Percentiles rank a stretch among this genome's conserved stretches.
phyloP scores from a whole-genome alignment of 805 yeast species.

The Candida ascalaphidarum region DNA sequence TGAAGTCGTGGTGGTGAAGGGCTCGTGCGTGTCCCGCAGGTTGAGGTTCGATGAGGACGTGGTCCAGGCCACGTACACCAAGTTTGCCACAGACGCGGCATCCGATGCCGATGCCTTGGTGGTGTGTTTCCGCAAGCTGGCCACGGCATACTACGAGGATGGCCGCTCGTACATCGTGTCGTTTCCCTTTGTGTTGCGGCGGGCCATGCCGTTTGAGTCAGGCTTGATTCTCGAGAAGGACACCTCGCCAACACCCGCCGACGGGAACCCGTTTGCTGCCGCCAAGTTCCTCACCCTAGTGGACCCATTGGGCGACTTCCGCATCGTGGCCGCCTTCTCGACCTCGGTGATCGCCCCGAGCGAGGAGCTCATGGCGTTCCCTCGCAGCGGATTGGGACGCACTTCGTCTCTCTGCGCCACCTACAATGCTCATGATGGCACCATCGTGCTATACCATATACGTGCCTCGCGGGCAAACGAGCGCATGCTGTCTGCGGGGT shows the following conservation, averaged over 20 bases:
- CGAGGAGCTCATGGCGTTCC: constrained; percentile 53
- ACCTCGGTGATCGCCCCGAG: constrained; percentile 52
- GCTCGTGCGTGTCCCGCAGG: constrained; percentile 40
- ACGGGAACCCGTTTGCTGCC: constrained; percentile 8
- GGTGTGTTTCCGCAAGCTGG: constrained; percentile 52
- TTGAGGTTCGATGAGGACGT: constrained; percentile 44
- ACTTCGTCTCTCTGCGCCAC: constrained; percentile 47
- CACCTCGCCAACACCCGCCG: neutral
- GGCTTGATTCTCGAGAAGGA: constrained; percentile 62
- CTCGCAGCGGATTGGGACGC: constrained; percentile 26
- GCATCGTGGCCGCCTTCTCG: constrained; percentile 62
- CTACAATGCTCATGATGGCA: constrained; percentile 35
- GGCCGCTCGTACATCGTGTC: constrained; percentile 55
- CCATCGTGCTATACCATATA: constrained; percentile 48
- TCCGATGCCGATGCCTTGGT: constrained; percentile 36
- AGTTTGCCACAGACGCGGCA: constrained; percentile 36
- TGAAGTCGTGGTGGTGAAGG: constrained; percentile 42
- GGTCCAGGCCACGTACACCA: constrained; percentile 53
- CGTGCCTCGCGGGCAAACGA: constrained; percentile 23
- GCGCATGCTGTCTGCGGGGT: constrained; percentile 4
- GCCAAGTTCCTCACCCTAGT: constrained; percentile 54
- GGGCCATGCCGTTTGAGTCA: constrained; percentile 55
- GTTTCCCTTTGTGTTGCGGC: constrained; percentile 59
- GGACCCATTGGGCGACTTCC: constrained; percentile 70
- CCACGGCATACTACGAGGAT: constrained; percentile 50